Percentiles rank a stretch among this genome's conserved stretches.
phyloP scores from a whole-genome alignment of 192 early-diverging fungal genomes.

The Coemansia erecta region DNA sequence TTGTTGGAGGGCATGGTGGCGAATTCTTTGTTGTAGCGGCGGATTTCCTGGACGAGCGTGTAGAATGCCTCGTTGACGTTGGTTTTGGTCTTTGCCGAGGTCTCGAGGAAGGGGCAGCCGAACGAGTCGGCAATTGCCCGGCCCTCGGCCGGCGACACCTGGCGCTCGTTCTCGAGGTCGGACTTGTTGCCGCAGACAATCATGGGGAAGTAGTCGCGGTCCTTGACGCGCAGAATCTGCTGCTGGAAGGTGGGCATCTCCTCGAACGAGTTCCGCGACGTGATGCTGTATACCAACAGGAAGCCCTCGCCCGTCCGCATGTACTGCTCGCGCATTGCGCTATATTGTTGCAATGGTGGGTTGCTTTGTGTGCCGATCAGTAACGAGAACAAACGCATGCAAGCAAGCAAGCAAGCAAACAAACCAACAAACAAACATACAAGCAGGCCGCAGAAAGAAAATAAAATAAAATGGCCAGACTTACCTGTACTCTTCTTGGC shows the following conservation, averaged over 20 bases:
- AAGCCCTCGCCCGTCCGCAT: conserved; percentile 97
- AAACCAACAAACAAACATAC: conserved; percentile 6
- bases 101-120: conserved; percentile 81
- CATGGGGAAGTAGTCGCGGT: conserved; percentile 85
- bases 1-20: conserved; percentile 42
- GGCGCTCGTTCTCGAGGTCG: conserved; percentile 78
- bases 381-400: background rate
- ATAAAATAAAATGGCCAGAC: background rate
- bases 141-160: conserved; percentile 81
- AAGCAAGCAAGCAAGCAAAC: background rate
- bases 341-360: conserved; percentile 15
- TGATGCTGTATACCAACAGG: conserved; percentile 89
- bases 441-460: background rate
- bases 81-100: conserved; percentile 81
- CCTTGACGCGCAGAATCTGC: conserved; percentile 95
- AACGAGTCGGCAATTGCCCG: conserved; percentile 73
- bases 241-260: conserved; percentile 88
- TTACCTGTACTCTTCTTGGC: conserved; percentile 89
- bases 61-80: conserved; percentile 94
- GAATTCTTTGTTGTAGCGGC: conserved; percentile 75
- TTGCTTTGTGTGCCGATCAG: background rate
- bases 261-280: conserved; percentile 87
- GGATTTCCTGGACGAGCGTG: conserved; percentile 81
- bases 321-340: conserved; percentile 93
- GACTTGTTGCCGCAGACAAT: conserved; percentile 94